Evolutionary conservation across 2,329 filamentous ascomycete genomes (phyloP).

Genomic region (Botrytis aclada): DNA sequence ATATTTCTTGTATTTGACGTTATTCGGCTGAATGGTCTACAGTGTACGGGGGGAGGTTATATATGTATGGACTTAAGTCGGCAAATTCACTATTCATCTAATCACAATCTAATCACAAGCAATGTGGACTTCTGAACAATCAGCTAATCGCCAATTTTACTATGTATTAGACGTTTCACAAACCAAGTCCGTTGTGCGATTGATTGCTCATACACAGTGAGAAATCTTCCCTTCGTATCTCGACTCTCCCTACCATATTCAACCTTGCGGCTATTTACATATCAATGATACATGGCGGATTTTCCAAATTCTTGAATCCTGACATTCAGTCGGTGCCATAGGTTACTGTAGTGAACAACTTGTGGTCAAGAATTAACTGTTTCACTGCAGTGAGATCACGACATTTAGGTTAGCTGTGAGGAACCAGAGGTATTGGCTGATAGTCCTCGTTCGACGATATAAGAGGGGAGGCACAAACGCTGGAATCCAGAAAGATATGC

Average conservation of each 20-base stretch:
- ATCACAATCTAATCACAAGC: too few relatives aligned
- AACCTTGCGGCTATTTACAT: background rate
- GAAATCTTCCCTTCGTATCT: background rate
- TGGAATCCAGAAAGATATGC: background rate
- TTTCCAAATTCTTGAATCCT: background rate
- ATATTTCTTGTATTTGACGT: background rate
- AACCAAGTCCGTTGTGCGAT: background rate
- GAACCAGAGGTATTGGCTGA: too few relatives aligned
- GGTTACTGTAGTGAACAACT: background rate
- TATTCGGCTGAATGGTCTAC: background rate
- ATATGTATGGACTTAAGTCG: background rate
- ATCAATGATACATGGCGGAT: too few relatives aligned
- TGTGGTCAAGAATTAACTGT: background rate
- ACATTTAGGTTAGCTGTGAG: background rate
- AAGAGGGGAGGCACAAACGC: fast-evolving
- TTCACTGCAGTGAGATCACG: background rate
- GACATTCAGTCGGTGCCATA: background rate
- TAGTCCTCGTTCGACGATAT: background rate
- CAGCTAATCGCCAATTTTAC: background rate
- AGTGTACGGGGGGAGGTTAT: background rate
- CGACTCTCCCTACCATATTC: background rate
- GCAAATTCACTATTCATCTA: background rate
- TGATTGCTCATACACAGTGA: too few relatives aligned
- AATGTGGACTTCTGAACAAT: background rate
- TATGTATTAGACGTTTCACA: background rate